Evolutionary conservation across 1,284 basidiomycete species (phyloP), one percentile per base, ranked within the genome.

Genomic region (Flammula alnicola): DNA sequence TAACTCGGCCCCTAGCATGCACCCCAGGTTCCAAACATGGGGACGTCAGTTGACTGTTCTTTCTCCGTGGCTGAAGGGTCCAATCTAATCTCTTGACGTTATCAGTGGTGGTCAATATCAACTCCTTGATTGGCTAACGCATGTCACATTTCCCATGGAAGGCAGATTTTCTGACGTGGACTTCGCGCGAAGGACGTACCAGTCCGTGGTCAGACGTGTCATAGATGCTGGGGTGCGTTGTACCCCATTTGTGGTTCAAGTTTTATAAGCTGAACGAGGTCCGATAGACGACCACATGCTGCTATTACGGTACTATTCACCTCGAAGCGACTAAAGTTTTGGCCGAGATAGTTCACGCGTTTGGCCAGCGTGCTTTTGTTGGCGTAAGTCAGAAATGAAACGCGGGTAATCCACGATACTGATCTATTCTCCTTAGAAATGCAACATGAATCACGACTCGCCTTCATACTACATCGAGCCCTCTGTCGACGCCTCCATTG

Each of bases 141-240:
- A 91, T 37, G 78, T 94, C 50, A 98, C 95, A 1, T 98, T 96
- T 66, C 96, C 95, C 0, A 84, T 84, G 63, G 96, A 98, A 68
- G 73, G 80, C n/a, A 83, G 80, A 52, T 98, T 93, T 65, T 60
- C 72, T n/a, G 85, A 96, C 62, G 53, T 77, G 1, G 66, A 74
- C 1, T 94, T 93, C 67, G 95, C 95, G 1, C 66, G 74, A 39
- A 76, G 73, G 41, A 76, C 86, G 1, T 98, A 98, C 65, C 67
- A 75, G 16, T 76, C 79, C 10, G 90, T 94, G 22, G 90, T 98
- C 17, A 76, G 81, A 49, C 78, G 91, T 12, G 79, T 86, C 17
- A 80, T 98, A 35, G 79, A 89, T 56, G 80, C 71, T 32, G 94
- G 94, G 39, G 92, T 93, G 64, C 64, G 86, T 74, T 47, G 44